Evolutionary conservation across 2,329 filamentous ascomycete species (phyloP).

Genomic region (Parascedosporium putredinis): DNA sequence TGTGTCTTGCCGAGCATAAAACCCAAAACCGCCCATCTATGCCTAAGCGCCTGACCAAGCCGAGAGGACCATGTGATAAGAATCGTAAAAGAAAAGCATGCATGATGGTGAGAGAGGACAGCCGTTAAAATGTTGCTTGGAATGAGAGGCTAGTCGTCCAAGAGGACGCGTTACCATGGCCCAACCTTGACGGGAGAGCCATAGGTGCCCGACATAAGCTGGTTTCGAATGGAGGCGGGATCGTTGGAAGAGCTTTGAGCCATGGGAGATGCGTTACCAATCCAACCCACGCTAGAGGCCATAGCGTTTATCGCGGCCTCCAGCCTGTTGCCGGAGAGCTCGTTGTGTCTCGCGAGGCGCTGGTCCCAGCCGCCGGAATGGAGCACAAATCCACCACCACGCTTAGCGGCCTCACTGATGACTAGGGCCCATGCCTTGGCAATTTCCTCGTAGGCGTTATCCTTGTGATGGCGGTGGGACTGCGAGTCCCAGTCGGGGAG

Average conservation of each 20-base stretch:
- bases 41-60: constrained; percentile 10
- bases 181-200: constrained; percentile 51
- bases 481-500: constrained; percentile 86
- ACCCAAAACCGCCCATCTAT: constrained; percentile 13
- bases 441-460: constrained; percentile 93
- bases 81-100: constrained; percentile 7
- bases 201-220: constrained; percentile 51
- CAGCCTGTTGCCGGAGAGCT: constrained; percentile 73
- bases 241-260: constrained; percentile 23
- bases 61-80: constrained; percentile 1
- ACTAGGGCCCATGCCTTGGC: constrained; percentile 87
- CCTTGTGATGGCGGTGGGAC: constrained; percentile 83
- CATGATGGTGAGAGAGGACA: not conserved
- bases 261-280: constrained; percentile 32
- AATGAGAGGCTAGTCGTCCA: not conserved
- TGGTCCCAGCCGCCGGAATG: constrained; percentile 91
- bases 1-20: constrained; percentile 3
- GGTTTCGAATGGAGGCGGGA: constrained; percentile 48
- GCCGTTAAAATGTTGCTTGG: not conserved
- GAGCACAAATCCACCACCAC: constrained; percentile 79
- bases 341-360: constrained; percentile 75
- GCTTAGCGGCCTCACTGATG: constrained; percentile 81
- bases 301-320: constrained; percentile 71
- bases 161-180: constrained; percentile 37
- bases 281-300: constrained; percentile 66